These are phyloP conservation scores for Termitomyces sp. DNA, from an alignment of 768 basidiomycete species.

Conservation along the genomic window DNA sequence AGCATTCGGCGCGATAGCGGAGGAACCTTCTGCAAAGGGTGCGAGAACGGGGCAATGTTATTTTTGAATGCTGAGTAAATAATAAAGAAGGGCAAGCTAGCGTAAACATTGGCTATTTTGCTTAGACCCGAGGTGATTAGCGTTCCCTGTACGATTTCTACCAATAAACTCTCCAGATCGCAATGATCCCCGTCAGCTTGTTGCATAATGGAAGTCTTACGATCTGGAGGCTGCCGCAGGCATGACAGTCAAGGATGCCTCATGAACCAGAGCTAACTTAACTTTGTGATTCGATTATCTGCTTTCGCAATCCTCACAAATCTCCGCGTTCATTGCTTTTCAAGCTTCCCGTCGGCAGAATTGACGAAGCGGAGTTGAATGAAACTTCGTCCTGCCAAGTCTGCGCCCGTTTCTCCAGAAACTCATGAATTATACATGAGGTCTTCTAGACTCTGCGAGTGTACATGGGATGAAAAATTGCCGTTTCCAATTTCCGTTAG, in stretches of 20 bases:
- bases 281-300: not conserved
- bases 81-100: not conserved
- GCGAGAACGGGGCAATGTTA: not conserved
- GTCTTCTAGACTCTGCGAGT: not conserved
- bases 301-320: not conserved
- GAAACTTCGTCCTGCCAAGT: not conserved
- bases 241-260: not conserved
- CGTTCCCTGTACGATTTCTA: not conserved
- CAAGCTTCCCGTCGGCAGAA: not conserved
- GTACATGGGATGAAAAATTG: not conserved
- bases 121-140: not conserved
- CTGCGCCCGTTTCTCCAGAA: not conserved
- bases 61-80: not conserved
- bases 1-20: not conserved
- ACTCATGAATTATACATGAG: not conserved
- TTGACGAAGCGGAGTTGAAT: not conserved
- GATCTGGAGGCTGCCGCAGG: not conserved
- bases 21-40: not conserved
- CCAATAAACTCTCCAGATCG: not conserved
- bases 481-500: not conserved
- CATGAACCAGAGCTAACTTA: not conserved
- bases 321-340: not conserved
- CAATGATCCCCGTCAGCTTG: not conserved
- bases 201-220: slow-evolving; percentile 1
- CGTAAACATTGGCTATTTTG: not conserved